A percentile compares a stretch with the other conserved stretches of the same genome.
Evolutionary conservation across 768 basidiomycete genomes (phyloP).

Genomic region (Macrolepiota fuliginosa): DNA sequence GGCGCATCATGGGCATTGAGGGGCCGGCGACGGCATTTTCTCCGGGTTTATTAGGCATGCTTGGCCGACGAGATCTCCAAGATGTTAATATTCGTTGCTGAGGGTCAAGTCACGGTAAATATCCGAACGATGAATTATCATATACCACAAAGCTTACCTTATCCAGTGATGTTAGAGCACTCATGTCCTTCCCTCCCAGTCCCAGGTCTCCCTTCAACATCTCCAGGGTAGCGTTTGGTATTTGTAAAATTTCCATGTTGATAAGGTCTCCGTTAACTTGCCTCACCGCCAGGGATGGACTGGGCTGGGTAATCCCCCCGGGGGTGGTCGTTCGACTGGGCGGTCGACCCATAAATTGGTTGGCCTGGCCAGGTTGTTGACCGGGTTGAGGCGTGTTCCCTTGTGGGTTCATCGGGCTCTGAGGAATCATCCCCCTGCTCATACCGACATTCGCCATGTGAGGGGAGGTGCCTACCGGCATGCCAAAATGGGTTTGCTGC

Average conservation of each 20-base stretch:
- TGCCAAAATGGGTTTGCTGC: conserved; percentile 42
- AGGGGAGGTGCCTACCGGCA: conserved; percentile 48
- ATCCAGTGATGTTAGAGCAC: conserved; percentile 44
- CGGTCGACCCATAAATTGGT: conserved; percentile 45
- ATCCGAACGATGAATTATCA: conserved; percentile 6
- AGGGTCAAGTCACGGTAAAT: background rate
- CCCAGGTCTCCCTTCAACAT: conserved; percentile 41
- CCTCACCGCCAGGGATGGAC: conserved; percentile 54
- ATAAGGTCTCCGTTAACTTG: conserved; percentile 27
- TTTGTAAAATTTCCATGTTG: conserved; percentile 38
- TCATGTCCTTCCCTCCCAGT: conserved; percentile 43
- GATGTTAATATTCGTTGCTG: conserved; percentile 35
- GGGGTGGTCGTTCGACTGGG: conserved; percentile 62
- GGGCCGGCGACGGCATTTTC: conserved; percentile 41
- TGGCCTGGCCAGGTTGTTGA: conserved; percentile 22
- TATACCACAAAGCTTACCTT: conserved; percentile 45
- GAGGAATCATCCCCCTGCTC: conserved; percentile 45
- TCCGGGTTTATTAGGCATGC: conserved; percentile 15
- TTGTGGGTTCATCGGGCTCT: conserved; percentile 32
- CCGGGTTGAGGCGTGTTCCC: conserved; percentile 29
- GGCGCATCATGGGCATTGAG: conserved; percentile 33
- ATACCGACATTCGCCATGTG: conserved; percentile 43
- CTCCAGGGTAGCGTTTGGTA: conserved; percentile 33
- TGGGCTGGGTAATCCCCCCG: conserved; percentile 46
- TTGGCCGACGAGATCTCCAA: conserved; percentile 9